Evolutionary conservation across 495 filamentous ascomycete species (phyloP).

Genomic region (Neurospora sp.): DNA sequence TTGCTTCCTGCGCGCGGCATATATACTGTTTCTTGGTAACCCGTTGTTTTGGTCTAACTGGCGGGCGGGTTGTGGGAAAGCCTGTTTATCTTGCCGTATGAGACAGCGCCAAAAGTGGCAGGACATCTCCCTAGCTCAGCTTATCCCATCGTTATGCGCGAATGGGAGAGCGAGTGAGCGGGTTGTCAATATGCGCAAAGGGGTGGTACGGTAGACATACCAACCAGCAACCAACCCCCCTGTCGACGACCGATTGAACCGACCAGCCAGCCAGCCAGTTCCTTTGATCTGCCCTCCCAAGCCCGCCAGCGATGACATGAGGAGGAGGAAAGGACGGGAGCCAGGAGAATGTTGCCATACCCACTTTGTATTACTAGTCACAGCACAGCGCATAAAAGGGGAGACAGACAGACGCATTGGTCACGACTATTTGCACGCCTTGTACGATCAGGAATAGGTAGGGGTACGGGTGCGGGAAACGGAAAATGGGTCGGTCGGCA

Average conservation of each 20-base stretch:
- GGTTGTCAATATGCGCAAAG: not conserved
- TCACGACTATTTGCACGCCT: not conserved
- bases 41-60: not conserved
- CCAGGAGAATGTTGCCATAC: not conserved
- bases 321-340: not conserved
- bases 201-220: not conserved
- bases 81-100: not conserved
- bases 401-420: not conserved
- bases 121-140: not conserved
- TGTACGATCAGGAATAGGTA: not conserved
- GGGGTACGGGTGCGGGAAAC: not conserved
- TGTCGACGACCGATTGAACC: not conserved
- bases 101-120: not conserved
- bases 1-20: not conserved
- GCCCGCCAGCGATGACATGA: not conserved
- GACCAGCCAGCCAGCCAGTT: not conserved
- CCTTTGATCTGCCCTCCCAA: not conserved
- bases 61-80: not conserved
- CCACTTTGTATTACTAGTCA: not conserved
- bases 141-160: not conserved
- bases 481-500: not conserved
- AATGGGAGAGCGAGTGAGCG: not conserved
- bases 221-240: not conserved
- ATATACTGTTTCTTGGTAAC: not conserved
- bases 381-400: not conserved